A percentile compares a stretch with the other conserved stretches of the same genome.
phyloP scores from a whole-genome alignment of 208 protist species.

The Strigomonas galati region DNA sequence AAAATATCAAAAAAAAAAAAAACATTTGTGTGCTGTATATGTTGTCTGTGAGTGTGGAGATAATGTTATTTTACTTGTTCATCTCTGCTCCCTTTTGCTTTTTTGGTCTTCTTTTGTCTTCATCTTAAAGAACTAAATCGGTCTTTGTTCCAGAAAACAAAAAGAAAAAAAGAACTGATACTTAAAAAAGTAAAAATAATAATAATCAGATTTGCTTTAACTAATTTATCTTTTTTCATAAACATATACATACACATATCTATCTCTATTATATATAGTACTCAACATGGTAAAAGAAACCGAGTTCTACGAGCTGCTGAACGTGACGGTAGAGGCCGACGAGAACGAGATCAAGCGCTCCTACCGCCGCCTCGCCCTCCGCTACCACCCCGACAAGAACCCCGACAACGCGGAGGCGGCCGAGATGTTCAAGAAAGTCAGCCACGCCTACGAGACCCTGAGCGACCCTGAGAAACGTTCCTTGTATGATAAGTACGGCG shows the following conservation, averaged over 20 bases:
- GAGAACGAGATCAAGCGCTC: slow-evolving; percentile 88
- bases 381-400: slow-evolving; percentile 92
- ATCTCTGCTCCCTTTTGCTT: slow-evolving; percentile 8
- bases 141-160: slow-evolving; percentile 17
- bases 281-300: slow-evolving; percentile 79
- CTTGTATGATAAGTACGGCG: slow-evolving; percentile 97
- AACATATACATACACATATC: slow-evolving; percentile 3
- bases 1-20: too few species aligned
- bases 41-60: too few species aligned
- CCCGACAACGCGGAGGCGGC: slow-evolving; percentile 65
- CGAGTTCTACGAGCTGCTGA: slow-evolving; percentile 85
- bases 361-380: slow-evolving; percentile 79
- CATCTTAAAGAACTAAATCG: not conserved
- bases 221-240: slow-evolving; percentile 15
- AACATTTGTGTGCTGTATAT: too few species aligned
- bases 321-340: slow-evolving; percentile 56
- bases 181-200: slow-evolving; percentile 2
- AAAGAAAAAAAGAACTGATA: not conserved
- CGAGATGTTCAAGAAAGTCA: slow-evolving; percentile 92
- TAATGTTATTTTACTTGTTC: not conserved
- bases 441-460: slow-evolving; percentile 97
- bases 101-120: slow-evolving; percentile 10
- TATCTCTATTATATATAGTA: slow-evolving; percentile 6
- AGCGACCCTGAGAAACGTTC: slow-evolving; percentile 93
- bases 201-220: not conserved